Base-by-base conservation (phyloP, 108 stramenopile species). In the Poteriospumella lacustris region DNA sequence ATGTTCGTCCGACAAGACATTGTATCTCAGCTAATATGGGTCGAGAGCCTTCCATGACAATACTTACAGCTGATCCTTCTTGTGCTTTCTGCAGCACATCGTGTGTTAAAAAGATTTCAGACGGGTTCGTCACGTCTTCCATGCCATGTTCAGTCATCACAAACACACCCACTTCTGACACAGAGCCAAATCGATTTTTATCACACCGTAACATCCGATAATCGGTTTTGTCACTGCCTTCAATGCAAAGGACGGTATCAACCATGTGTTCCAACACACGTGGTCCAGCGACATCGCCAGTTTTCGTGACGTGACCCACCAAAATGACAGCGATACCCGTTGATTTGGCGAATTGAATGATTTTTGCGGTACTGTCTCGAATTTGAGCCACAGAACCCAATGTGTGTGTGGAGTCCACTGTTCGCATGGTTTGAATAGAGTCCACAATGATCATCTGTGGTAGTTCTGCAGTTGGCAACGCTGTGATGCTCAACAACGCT, bases 261-360 rank as follows among this genome's bases (percentile, higher is more conserved):
- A 97, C 96, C 93, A 95, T 93, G 85, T 97, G 96, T 80, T 97
- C 96, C 39, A 97, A 92, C 31, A 92, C 93, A 40, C 91, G 85
- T 0, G 96, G 96, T 1, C 96, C 96, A 0, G 94, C 96, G 1
- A 97, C 91, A 81, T 91, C 91, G 24, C 94, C 94, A 56, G 76
- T 76, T 79, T 97, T 97, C 38, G 94, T 97, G 5, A 97, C 93
- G 76, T 97, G 96, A 42, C 96, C 96, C 31, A 95, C 91, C 43
- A 94, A 80, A 12, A 97, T 60, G 34, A 97, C 90, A 0, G 94
- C 92, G 26, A 94, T 89, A 2, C 87, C 86, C 2, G 91, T 91
- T 29, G 91, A 85, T 84, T 97, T 97, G 44, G 96, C 92, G 28
- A 94, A 81, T 43, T 92, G 88, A 39, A 97, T 73, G 34, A 97